Evolutionary conservation across 164 flowering plant species (phyloP).

Genomic region (Aristolochia fimbriata): DNA sequence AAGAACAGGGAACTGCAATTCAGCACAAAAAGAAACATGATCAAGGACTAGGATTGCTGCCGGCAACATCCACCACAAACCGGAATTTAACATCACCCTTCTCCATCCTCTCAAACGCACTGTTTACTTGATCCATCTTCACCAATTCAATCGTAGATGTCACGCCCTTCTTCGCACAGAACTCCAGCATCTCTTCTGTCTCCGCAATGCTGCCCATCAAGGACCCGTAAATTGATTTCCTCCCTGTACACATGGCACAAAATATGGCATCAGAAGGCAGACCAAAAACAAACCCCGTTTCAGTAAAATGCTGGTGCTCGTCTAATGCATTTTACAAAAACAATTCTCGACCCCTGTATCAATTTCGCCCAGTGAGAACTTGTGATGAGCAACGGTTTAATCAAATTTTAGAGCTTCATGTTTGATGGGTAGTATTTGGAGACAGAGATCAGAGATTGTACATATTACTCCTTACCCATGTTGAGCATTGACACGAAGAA

Average conservation of each 20-base stretch:
- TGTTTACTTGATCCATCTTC: conserved; percentile 32
- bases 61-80: conserved; percentile 35
- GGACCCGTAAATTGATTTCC: conserved; percentile 38
- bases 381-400: too few relatives aligned
- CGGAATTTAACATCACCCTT: conserved; percentile 42
- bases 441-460: too few relatives aligned
- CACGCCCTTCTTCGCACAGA: conserved; percentile 41
- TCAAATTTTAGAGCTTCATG: too few relatives aligned
- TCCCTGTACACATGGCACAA: conserved; percentile 19
- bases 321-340: too few relatives aligned
- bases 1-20: too few relatives aligned
- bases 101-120: conserved; percentile 36
- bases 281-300: too few relatives aligned
- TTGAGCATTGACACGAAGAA: conserved; percentile 31
- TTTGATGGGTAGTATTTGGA: too few relatives aligned
- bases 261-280: too few relatives aligned
- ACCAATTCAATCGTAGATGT: conserved; percentile 37
- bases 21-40: too few relatives aligned
- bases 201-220: conserved; percentile 50
- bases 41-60: neutral
- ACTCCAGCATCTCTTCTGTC: conserved; percentile 57
- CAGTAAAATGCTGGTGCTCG: neutral
- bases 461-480: conserved; percentile 20
- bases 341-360: too few relatives aligned
- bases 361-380: too few relatives aligned